phyloP scores from a whole-genome alignment of 495 filamentous ascomycete species.

The Halenospora varia region DNA sequence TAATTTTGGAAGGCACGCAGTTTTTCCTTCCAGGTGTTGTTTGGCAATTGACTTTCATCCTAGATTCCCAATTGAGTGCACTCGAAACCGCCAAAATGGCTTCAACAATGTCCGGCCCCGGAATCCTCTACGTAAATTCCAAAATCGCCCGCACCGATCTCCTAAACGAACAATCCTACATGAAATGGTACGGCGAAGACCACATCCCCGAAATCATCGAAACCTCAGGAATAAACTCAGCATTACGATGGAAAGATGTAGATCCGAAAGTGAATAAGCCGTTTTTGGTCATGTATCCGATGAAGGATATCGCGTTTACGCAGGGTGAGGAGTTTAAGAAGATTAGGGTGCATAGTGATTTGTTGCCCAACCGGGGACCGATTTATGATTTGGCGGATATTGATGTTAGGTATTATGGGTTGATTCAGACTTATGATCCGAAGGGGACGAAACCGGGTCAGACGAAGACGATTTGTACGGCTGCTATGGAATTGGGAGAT shows the following conservation, averaged over 20 bases:
- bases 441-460: slow-evolving; percentile 14
- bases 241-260: slow-evolving; percentile 23
- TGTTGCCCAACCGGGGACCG: slow-evolving; percentile 19
- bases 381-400: slow-evolving; percentile 26
- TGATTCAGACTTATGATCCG: slow-evolving; percentile 19
- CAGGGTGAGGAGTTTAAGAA: slow-evolving; percentile 25
- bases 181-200: slow-evolving; percentile 29
- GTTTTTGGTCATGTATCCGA: slow-evolving; percentile 28
- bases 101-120: neutral
- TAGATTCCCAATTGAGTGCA: too few species aligned
- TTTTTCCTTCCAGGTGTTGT: too few species aligned
- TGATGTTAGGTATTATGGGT: slow-evolving; percentile 21
- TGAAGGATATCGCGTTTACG: slow-evolving; percentile 26
- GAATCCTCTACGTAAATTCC: slow-evolving; percentile 4
- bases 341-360: slow-evolving; percentile 27
- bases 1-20: too few species aligned
- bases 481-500: slow-evolving; percentile 15
- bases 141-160: slow-evolving; percentile 1
- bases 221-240: slow-evolving; percentile 25
- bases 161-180: slow-evolving; percentile 4
- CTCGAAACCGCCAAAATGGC: too few species aligned
- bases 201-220: slow-evolving; percentile 29
- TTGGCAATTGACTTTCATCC: too few species aligned
- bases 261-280: slow-evolving; percentile 20
- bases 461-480: neutral